Evolutionary conservation across 2,329 filamentous ascomycete genomes (phyloP), one percentile per base, ranked within the genome.

Genomic region (Dactylonectria estremocensis): DNA sequence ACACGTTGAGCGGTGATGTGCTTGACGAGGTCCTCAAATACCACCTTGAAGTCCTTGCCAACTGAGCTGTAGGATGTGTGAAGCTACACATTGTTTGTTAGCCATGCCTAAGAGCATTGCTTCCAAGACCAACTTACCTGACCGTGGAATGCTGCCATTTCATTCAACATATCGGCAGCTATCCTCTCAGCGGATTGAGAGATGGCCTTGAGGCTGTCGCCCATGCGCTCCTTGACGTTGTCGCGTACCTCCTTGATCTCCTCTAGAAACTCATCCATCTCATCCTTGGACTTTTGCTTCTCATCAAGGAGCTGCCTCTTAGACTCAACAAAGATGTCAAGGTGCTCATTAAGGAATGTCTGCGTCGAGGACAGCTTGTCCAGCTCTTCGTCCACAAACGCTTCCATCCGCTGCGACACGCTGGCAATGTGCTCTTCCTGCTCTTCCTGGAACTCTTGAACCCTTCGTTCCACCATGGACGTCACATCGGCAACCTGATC

Each of bases 161-260:
- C 95, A 66, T 89, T 92, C 66, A 97, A 89, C 54, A 98, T 95
- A 74, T 97, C 95, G 13, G 92, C 93, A 0, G 95, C 94, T 69
- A 98, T 98, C 62, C 92, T 91, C 81, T 95, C 94, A 2, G 95
- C 95, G 10, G 95, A 94, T 11, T 88, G 88, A 2, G 95, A 95
- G 22, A 98, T 90, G 28, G 94, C 91, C 75, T 94, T 91, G 49
- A 98, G 85, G 9, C 95, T 95, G 76, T 95, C 91, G 2, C 94
- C 93, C 54, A 98, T 93, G 69, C 92, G 92, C 55, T 89, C 86
- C 84, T 98, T 98, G 58, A 98, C 94, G 60, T 93, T 91, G 78
- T 97, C 93, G 22, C 95, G 90, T 24, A 98, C 86, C n/a, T 89
- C 90, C 78, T 95, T 95, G 79, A 98, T 97, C 78, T 97, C 95